phyloP scores from a whole-genome alignment of 1,139 yeast species.

The Eremothecium cymbalariae region DNA sequence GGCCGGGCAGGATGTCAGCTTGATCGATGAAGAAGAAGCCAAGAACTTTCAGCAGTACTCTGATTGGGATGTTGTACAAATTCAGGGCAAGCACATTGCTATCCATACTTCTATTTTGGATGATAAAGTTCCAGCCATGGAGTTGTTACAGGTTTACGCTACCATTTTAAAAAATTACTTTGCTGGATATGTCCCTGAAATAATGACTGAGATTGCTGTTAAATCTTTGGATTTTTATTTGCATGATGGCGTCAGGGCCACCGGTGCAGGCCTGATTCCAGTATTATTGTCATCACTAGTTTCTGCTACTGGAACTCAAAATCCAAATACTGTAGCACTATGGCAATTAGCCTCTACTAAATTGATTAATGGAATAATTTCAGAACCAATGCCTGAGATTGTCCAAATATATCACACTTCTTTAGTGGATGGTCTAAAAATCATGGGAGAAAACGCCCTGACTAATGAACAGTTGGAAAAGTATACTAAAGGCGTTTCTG shows the following conservation, averaged over 20 bases:
- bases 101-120: slow-evolving; percentile 88
- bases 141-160: slow-evolving; percentile 79
- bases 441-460: slow-evolving; percentile 57
- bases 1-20: slow-evolving; percentile 80
- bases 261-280: slow-evolving; percentile 80
- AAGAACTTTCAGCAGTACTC: slow-evolving; percentile 78
- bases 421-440: slow-evolving; percentile 56
- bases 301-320: slow-evolving; percentile 47
- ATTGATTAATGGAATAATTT: slow-evolving; percentile 56
- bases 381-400: slow-evolving; percentile 81
- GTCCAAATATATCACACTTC: slow-evolving; percentile 71
- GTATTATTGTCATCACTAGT: slow-evolving; percentile 64
- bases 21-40: slow-evolving; percentile 82
- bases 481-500: slow-evolving; percentile 52
- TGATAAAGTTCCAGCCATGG: slow-evolving; percentile 89
- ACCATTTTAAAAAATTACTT: slow-evolving; percentile 75
- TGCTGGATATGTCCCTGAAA: slow-evolving; percentile 73
- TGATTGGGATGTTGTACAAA: slow-evolving; percentile 91
- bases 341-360: slow-evolving; percentile 71
- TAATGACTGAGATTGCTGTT: slow-evolving; percentile 68
- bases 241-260: slow-evolving; percentile 89
- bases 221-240: slow-evolving; percentile 87
- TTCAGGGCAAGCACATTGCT: slow-evolving; percentile 89
- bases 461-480: slow-evolving; percentile 48
- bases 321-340: slow-evolving; percentile 52